A percentile compares a stretch with the other conserved stretches of the same genome.
Conservation (phyloP, 1,284 basidiomycete genomes). For the Erythrobasidium hasegawianum region DNA sequence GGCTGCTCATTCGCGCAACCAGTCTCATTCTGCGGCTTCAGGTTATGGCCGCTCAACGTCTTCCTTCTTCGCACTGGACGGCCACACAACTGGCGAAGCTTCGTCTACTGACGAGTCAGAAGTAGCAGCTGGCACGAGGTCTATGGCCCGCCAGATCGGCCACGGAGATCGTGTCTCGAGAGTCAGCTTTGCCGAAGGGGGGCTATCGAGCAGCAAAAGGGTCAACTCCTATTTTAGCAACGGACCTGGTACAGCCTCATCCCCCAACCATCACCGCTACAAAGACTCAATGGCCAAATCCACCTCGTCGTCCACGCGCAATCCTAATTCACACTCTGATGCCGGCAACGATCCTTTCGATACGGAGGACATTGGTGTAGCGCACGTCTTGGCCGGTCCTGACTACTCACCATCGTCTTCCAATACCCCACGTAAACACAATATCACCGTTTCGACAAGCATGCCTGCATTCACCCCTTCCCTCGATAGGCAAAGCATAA, state of each 20-base stretch:
- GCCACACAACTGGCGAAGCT: slow-evolving; percentile 9
- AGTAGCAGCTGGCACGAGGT: neutral
- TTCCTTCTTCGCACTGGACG: slow-evolving; percentile 29
- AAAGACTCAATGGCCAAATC: slow-evolving; percentile 5
- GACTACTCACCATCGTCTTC: neutral
- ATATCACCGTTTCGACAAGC: slow-evolving; percentile 28
- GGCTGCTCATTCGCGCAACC: neutral
- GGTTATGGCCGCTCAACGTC: slow-evolving; percentile 20
- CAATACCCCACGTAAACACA: slow-evolving; percentile 8
- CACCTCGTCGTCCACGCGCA: slow-evolving; percentile 6
- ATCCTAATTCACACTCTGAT: neutral
- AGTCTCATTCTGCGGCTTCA: slow-evolving; percentile 12
- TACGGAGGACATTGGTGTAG: slow-evolving; percentile 7
- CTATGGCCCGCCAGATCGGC: neutral
- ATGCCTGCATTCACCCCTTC: slow-evolving; percentile 23
- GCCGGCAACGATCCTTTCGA: slow-evolving; percentile 10
- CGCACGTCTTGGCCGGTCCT: neutral
- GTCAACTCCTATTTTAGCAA: slow-evolving; percentile 25
- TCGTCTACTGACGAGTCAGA: neutral
- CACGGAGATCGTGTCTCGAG: slow-evolving; percentile 26
- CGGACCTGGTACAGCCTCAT: slow-evolving; percentile 31
- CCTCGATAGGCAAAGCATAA: slow-evolving; percentile 19
- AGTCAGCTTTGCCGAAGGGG: slow-evolving; percentile 27
- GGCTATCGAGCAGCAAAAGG: neutral
- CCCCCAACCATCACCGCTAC: slow-evolving; percentile 24